A percentile compares a stretch with the other conserved stretches of the same genome.
Conservation (phyloP, 495 filamentous ascomycete genomes). For the Xylaria cubensis region DNA sequence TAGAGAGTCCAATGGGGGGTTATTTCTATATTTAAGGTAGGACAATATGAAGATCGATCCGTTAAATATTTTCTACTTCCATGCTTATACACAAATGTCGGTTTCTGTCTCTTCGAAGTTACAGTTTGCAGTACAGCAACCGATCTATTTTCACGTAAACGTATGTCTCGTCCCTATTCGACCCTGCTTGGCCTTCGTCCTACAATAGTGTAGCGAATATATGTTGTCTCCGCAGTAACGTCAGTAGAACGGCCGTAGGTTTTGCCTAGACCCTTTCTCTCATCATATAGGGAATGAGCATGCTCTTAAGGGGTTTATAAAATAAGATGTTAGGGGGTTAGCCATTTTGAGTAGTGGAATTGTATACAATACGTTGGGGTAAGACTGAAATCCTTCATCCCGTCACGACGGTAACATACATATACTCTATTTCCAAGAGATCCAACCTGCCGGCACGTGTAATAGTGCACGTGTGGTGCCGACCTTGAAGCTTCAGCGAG, state of each 20-base stretch:
- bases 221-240: background rate
- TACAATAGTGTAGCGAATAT: background rate
- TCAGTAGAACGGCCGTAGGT: background rate
- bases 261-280: background rate
- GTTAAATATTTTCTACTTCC: background rate
- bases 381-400: background rate
- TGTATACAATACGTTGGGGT: background rate
- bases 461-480: background rate
- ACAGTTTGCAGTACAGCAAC: background rate
- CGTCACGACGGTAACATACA: constrained; percentile 1
- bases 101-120: background rate
- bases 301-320: background rate
- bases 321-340: background rate
- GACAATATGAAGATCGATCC: background rate
- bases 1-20: background rate
- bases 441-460: too few species aligned
- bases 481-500: background rate
- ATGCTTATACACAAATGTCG: background rate
- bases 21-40: background rate
- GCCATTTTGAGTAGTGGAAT: background rate
- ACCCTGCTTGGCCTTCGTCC: background rate
- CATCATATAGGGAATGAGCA: background rate
- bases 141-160: background rate
- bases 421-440: constrained; percentile 3
- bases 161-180: background rate